Conservation (phyloP, 129 eudicot species). For the Silybum marianum region DNA sequence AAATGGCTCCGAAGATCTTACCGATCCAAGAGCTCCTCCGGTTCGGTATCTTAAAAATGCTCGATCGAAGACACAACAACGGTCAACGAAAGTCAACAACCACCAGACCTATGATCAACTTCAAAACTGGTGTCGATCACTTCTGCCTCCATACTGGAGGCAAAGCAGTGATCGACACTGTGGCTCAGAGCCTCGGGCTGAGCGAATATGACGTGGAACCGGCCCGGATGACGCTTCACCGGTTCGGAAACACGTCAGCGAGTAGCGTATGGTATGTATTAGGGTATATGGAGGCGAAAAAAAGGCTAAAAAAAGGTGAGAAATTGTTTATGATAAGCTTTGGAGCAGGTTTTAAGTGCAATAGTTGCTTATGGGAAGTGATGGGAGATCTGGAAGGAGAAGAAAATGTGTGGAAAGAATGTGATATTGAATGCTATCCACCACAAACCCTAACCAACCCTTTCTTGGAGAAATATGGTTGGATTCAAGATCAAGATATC, state of each 20-base stretch:
- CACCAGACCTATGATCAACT: constrained; percentile 28
- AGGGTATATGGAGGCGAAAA: constrained; percentile 61
- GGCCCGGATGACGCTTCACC: constrained; percentile 52
- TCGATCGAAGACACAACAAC: background rate
- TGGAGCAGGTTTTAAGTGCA: constrained; percentile 60
- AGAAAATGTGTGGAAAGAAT: constrained; percentile 52
- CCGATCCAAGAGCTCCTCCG: constrained; percentile 69
- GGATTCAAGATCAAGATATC: constrained; percentile 51
- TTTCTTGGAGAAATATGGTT: constrained; percentile 50
- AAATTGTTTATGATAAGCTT: constrained; percentile 50
- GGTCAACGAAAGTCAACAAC: background rate
- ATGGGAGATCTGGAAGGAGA: constrained; percentile 53
- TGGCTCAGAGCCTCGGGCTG: constrained; percentile 33
- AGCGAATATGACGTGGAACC: constrained; percentile 53
- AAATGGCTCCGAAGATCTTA: constrained; percentile 62
- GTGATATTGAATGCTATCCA: constrained; percentile 44
- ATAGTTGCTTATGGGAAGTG: constrained; percentile 55
- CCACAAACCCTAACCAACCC: constrained; percentile 40
- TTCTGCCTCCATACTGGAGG: constrained; percentile 52
- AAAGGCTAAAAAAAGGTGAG: constrained; percentile 48
- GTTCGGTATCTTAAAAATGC: constrained; percentile 20
- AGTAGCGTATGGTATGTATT: constrained; percentile 61
- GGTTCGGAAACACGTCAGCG: constrained; percentile 59
- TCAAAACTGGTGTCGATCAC: constrained; percentile 39
- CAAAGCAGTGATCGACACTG: constrained; percentile 52